phyloP scores from a whole-genome alignment of 202 grass and related monocot species.

The Brachypodium distachyon region DNA sequence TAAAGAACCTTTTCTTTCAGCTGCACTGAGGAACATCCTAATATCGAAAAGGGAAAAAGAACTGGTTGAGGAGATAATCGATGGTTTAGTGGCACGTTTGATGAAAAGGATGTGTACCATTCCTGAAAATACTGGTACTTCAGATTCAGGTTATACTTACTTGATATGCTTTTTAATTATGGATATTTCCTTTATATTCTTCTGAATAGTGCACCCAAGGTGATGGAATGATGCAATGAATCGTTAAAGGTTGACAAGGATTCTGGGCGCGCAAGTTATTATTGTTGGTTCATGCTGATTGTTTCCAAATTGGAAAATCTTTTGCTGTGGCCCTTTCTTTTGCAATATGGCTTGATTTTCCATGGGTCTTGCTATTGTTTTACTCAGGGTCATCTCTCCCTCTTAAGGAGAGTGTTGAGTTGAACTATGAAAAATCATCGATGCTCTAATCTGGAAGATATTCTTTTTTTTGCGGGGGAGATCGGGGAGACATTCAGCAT shows the following conservation, averaged over 20 bases:
- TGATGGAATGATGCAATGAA: not conserved
- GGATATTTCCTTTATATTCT: slow-evolving; percentile 3
- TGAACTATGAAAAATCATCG: not conserved
- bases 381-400: not conserved
- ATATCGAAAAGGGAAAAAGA: slow-evolving; percentile 50
- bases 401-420: not conserved
- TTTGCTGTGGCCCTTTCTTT: not conserved
- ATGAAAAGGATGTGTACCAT: slow-evolving; percentile 79
- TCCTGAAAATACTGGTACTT: slow-evolving; percentile 40
- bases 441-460: not conserved
- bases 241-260: not conserved
- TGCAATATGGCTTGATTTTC: not conserved
- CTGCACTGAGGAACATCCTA: slow-evolving; percentile 68
- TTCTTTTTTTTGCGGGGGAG: no score
- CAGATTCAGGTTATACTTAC: slow-evolving; percentile 28
- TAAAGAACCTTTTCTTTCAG: slow-evolving; percentile 37
- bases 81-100: slow-evolving; percentile 66
- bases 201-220: not conserved
- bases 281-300: slow-evolving; percentile 3
- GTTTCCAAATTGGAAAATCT: not conserved
- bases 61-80: slow-evolving; percentile 61
- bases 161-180: not conserved
- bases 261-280: not conserved
- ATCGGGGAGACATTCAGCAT: no score
- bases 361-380: not conserved